Evolutionary conservation across 768 basidiomycete genomes (phyloP), one percentile per base, ranked within the genome.

Genomic region (Hericium rajendrae): DNA sequence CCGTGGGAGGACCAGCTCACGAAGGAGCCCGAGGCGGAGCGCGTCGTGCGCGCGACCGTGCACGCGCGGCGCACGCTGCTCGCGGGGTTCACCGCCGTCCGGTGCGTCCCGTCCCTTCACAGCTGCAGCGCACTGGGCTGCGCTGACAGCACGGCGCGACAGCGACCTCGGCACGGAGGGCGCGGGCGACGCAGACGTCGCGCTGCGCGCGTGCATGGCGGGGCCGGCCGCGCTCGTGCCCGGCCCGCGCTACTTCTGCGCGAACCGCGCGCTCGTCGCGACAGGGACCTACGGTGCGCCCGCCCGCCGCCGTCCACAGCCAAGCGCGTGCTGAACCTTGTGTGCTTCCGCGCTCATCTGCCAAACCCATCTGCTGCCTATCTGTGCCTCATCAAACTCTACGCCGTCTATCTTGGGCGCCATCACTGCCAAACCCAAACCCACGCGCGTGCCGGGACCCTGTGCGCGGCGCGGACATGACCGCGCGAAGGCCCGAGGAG

Each of bases 91-190:
- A 85, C 85, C 0, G 74, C 80, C 8, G 82, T 84, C 13, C 72
- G 82, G 84, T 83, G 32, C 24, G 28, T 39, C 22, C 40, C 16
- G 20, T 12, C 22, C 51, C 24, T 2, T 8, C 6, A 15, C 16
- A 57, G 20, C 26, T 41, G 39, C n/a, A 20, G 26, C 22, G n/a
- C 26, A 18, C 22, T 37, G 38, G 37, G 32, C 10, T 15, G n/a
- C 10, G 18, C n/a, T 32, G 15, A 24, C 15, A 43, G 22, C 22
- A 22, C 22, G 48, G 46, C 4, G 28, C 28, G 28, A 32, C 63
- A 83, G 83, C 37, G 84, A 85, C 62, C 71, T 86, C 5, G 84
- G 84, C n/a, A 85, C 84, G 1, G 84, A 86, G 65, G 84, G 83
- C 2, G 82, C 83, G 1, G 76, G 70, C 24, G 84, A 85, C 62